phyloP scores from a whole-genome alignment of 1,139 yeast species.

The Meyerozyma guilliermondii region DNA sequence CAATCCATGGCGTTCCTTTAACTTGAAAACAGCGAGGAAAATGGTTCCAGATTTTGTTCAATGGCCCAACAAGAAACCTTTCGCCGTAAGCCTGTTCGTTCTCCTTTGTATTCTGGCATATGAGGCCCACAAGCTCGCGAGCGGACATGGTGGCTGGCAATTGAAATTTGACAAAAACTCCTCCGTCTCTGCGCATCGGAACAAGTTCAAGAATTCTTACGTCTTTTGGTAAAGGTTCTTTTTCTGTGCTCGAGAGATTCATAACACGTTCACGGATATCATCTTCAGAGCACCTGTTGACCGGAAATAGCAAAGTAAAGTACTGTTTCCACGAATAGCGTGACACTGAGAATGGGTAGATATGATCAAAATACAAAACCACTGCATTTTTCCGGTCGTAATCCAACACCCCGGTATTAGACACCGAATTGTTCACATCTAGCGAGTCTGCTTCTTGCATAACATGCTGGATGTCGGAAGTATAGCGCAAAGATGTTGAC shows the following conservation, averaged over 20 bases:
- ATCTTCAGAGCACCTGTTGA: slow-evolving; percentile 13
- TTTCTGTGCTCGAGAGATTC: slow-evolving; percentile 15
- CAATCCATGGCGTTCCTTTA: slow-evolving; percentile 94
- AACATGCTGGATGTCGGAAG: slow-evolving; percentile 27
- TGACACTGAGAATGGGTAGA: slow-evolving; percentile 36
- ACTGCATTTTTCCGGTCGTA: slow-evolving; percentile 37
- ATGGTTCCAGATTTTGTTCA: slow-evolving; percentile 13
- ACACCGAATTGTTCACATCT: slow-evolving; percentile 32
- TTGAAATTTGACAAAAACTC: slow-evolving; percentile 78
- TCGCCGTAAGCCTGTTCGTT: slow-evolving; percentile 23
- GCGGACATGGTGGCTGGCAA: slow-evolving; percentile 49
- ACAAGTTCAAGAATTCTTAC: slow-evolving; percentile 42
- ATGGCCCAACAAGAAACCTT: slow-evolving; percentile 21
- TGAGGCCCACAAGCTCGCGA: slow-evolving; percentile 45
- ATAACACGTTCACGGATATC: slow-evolving; percentile 19
- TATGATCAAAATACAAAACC: slow-evolving; percentile 49
- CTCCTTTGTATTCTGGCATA: slow-evolving; percentile 44
- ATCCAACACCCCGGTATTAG: slow-evolving; percentile 43
- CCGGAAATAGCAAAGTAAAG: slow-evolving; percentile 16
- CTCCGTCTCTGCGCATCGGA: slow-evolving; percentile 80
- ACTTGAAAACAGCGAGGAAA: slow-evolving; percentile 61
- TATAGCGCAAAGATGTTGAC: slow-evolving; percentile 9
- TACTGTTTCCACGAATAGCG: slow-evolving; percentile 18
- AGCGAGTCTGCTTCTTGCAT: slow-evolving; percentile 28
- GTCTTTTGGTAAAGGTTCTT: slow-evolving; percentile 28